Evolutionary conservation across 2,329 filamentous ascomycete genomes (phyloP).

Genomic region (Epichloe sp.): DNA sequence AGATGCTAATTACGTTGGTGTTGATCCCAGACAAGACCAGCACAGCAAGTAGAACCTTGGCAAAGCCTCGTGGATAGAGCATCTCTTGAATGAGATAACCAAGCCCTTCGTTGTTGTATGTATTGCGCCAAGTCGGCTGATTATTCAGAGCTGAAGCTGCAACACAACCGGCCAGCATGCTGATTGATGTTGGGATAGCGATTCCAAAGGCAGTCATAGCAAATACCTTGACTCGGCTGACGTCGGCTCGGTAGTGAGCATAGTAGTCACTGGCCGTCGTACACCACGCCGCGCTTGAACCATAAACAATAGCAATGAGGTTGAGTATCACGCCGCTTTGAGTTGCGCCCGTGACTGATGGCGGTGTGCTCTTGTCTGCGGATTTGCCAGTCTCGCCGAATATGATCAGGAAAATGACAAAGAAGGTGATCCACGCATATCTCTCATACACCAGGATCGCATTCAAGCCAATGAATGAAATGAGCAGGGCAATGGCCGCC

Average conservation of each 20-base stretch:
- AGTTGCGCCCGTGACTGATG: conserved; percentile 19
- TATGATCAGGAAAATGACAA: conserved; percentile 35
- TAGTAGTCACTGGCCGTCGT: conserved; percentile 22
- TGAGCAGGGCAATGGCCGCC: conserved; percentile 32
- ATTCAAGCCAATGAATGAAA: conserved; percentile 38
- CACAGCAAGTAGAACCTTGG: conserved; percentile 28
- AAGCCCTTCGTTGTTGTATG: conserved; percentile 27
- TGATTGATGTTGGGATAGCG: conserved; percentile 33
- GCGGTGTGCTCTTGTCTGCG: conserved; percentile 25
- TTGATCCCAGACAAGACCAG: conserved; percentile 25
- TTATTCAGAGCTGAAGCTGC: conserved; percentile 29
- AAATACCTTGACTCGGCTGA: conserved; percentile 32
- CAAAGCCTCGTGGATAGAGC: conserved; percentile 31
- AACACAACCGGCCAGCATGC: conserved; percentile 32
- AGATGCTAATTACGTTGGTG: conserved; percentile 24
- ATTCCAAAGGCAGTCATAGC: conserved; percentile 34
- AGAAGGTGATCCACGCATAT: conserved; percentile 34
- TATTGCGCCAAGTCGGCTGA: conserved; percentile 22
- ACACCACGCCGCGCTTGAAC: conserved; percentile 34
- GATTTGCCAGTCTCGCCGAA: conserved; percentile 30
- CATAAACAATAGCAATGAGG: conserved; percentile 32
- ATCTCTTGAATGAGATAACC: conserved; percentile 31
- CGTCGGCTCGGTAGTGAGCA: conserved; percentile 30
- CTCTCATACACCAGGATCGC: conserved; percentile 36
- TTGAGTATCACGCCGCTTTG: conserved; percentile 27